Percentiles rank a stretch among this genome's conserved stretches.
These are phyloP conservation scores for Brasilioporus rufonigricans DNA, from an alignment of 768 basidiomycete species.

Conservation along the genomic window DNA sequence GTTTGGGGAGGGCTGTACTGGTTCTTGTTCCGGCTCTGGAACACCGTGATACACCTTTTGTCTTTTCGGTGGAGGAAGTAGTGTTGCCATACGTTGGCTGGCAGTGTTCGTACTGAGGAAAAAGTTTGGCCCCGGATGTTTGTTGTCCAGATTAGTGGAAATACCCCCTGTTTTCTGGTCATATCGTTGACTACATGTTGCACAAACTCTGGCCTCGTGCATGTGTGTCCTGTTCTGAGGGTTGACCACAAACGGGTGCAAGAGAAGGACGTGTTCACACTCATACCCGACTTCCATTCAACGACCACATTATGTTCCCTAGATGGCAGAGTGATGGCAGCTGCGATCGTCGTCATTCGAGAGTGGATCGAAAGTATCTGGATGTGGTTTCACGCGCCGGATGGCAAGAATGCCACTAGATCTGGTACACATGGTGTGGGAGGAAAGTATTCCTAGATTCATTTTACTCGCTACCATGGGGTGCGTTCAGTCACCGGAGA, in stretches of 20 bases:
- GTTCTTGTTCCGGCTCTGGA: slow-evolving; percentile 58
- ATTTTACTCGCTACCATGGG: neutral
- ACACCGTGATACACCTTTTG: slow-evolving; percentile 79
- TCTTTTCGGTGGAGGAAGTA: slow-evolving; percentile 86
- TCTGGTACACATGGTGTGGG: no score
- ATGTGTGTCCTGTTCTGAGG: no score
- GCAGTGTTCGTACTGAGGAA: neutral
- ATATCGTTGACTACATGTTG: no score
- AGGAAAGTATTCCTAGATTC: neutral
- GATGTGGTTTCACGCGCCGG: no score
- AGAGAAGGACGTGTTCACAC: no score
- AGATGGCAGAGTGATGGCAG: neutral
- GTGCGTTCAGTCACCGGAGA: neutral
- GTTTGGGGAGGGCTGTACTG: slow-evolving; percentile 50
- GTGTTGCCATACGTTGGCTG: slow-evolving; percentile 64
- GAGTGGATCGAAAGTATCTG: no score
- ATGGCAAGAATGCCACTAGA: no score
- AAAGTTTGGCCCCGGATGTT: neutral
- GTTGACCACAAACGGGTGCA: no score
- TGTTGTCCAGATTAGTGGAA: slow-evolving; percentile 8
- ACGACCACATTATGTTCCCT: neutral
- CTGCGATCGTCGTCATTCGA: neutral
- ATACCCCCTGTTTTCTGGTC: slow-evolving; percentile 20
- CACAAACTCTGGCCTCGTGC: no score
- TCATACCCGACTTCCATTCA: neutral